phyloP scores from a whole-genome alignment of 2,329 filamentous ascomycete species.

The Tolypocladium cylindrosporum region DNA sequence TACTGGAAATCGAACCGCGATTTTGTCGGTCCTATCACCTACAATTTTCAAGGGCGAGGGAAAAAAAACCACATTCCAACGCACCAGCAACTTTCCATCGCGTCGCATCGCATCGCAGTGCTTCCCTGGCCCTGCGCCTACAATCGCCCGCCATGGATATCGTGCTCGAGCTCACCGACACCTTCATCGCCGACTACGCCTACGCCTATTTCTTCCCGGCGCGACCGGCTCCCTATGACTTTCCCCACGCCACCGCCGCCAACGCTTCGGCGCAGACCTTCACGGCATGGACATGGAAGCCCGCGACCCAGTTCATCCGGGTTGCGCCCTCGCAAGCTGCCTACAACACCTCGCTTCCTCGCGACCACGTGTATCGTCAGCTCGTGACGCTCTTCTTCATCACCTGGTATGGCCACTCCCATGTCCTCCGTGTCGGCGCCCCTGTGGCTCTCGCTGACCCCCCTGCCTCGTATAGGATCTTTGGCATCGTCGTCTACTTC shows the following conservation, averaged over 20 bases:
- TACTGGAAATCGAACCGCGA: background rate
- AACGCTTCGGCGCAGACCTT: constrained; percentile 47
- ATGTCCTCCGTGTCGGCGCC: background rate
- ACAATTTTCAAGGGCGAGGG: background rate
- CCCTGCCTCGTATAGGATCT: constrained; percentile 49
- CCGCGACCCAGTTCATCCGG: constrained; percentile 59
- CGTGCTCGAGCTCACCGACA: constrained; percentile 77
- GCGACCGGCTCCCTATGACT: constrained; percentile 41
- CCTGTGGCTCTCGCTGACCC: constrained; percentile 1
- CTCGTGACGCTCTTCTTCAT: constrained; percentile 68
- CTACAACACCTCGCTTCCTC: constrained; percentile 65
- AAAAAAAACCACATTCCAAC: background rate
- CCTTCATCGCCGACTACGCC: constrained; percentile 67
- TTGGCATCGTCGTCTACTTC: constrained; percentile 79
- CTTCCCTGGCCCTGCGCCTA: background rate
- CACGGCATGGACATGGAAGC: constrained; percentile 58
- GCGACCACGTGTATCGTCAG: constrained; percentile 73
- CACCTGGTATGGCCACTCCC: constrained; percentile 54
- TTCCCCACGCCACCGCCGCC: constrained; percentile 34
- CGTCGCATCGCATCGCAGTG: background rate
- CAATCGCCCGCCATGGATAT: constrained; percentile 64
- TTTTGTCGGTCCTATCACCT: background rate
- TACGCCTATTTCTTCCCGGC: constrained; percentile 65
- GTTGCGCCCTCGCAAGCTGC: constrained; percentile 65
- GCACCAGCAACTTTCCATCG: background rate